phyloP scores from a whole-genome alignment of 495 filamentous ascomycete genomes.

The Rusavskia elegans region DNA sequence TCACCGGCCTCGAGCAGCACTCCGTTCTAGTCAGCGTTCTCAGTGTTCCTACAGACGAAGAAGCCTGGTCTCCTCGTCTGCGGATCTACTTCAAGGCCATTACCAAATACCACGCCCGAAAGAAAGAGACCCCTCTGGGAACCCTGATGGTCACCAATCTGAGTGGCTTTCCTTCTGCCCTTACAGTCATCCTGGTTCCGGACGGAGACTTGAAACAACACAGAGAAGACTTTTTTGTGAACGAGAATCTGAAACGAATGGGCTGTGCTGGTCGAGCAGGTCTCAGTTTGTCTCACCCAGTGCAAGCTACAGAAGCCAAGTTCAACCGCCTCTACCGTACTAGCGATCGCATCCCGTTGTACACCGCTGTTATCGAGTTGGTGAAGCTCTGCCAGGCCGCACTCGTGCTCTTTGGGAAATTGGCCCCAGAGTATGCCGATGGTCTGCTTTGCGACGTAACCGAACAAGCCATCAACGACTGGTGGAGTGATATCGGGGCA shows the following conservation, averaged over 20 bases:
- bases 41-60: conserved; percentile 67
- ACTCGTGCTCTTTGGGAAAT: conserved; percentile 70
- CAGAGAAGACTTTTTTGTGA: conserved; percentile 77
- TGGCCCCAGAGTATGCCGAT: conserved; percentile 81
- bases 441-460: conserved; percentile 87
- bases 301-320: conserved; percentile 70
- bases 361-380: conserved; percentile 66
- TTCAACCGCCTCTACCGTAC: conserved; percentile 83
- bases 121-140: conserved; percentile 67
- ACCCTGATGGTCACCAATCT: conserved; percentile 89
- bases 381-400: conserved; percentile 89
- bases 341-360: conserved; percentile 61
- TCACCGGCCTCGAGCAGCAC: conserved; percentile 75
- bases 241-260: conserved; percentile 83
- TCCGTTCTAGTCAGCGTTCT: conserved; percentile 65
- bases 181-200: conserved; percentile 79
- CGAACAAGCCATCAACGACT: conserved; percentile 77
- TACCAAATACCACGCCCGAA: conserved; percentile 63
- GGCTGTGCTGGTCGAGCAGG: conserved; percentile 84
- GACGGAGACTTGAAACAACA: conserved; percentile 72
- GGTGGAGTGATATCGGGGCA: conserved; percentile 90
- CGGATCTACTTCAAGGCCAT: conserved; percentile 76
- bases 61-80: conserved; percentile 61
- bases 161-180: conserved; percentile 69
- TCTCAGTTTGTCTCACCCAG: conserved; percentile 59